These are phyloP conservation scores for Apiosordaria backusii DNA, from an alignment of 495 filamentous ascomycete genomes.

Conservation along the genomic window DNA sequence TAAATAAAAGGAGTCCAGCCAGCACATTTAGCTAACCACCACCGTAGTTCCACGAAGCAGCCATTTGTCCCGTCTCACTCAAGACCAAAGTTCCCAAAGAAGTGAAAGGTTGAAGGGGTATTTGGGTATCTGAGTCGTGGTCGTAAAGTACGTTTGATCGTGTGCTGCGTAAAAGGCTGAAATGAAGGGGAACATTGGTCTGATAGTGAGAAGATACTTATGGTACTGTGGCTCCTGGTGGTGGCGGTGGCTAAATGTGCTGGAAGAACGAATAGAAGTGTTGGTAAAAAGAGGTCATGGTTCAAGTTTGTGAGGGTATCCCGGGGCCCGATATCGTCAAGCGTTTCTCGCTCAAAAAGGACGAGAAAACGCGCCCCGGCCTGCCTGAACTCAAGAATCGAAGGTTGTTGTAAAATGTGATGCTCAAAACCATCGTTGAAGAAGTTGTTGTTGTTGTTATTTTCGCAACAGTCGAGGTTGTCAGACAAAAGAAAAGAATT, in stretches of 20 bases:
- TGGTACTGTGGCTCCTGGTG: background rate
- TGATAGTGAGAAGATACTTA: background rate
- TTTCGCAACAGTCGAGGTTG: slow-evolving; percentile 4
- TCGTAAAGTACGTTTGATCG: slow-evolving; percentile 1
- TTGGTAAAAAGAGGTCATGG: slow-evolving; percentile 1
- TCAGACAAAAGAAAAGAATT: slow-evolving; percentile 11
- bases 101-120: background rate
- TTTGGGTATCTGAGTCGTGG: slow-evolving; percentile 1
- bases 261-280: slow-evolving; percentile 3
- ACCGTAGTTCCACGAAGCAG: background rate
- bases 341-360: background rate
- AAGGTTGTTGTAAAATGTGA: background rate
- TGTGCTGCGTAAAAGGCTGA: background rate
- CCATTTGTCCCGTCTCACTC: background rate
- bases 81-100: slow-evolving; percentile 4
- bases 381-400: slow-evolving; percentile 16
- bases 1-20: slow-evolving; percentile 12
- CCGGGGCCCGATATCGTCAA: slow-evolving; percentile 6
- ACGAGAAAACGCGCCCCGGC: slow-evolving; percentile 1
- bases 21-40: background rate
- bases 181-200: background rate
- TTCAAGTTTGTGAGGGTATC: slow-evolving; percentile 4
- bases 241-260: background rate
- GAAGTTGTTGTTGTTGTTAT: slow-evolving; percentile 2
- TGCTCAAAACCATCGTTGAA: background rate